Base-by-base conservation (phyloP, 2,329 filamentous ascomycete species). In the Penicillium frequentans region DNA sequence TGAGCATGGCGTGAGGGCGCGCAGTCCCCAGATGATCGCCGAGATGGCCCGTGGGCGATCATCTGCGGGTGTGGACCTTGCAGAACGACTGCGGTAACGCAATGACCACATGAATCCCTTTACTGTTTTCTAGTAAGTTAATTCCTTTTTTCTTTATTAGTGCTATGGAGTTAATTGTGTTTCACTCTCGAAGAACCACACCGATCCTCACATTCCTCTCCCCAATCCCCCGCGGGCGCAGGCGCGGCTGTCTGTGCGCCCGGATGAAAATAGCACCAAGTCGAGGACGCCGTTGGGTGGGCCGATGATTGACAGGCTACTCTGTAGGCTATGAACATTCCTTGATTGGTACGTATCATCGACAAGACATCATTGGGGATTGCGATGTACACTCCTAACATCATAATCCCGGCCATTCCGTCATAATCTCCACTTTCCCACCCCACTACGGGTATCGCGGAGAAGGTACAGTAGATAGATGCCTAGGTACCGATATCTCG, bases 371-470 rank as follows among this genome's bases (percentile, higher is more conserved):
- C 31, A 21, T 19, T 33, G 27, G 29, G 11, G 16, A n/a, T 31
- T 31, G 11, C 29, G n/a, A 19, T 48, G 29, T 21, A 49, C 4
- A 49, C 37, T 24, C 13, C 1, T 31, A 5, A 33, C 31, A 7
- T 37, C 47, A 42, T 39, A 24, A 19, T 13, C 29, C 48, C 48
- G 33, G 48, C 19, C 5, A 39, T 21, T 50, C 48, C 48, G 48
- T 50, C 48, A 50, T 50, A 27, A 23, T 26, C 19, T 50, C 48
- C 48, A 50, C 33, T 39, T 24, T 33, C 1, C 11, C 27, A 42
- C 48, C 27, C 48, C 48, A 49, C 47, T 21, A 24, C 48, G 48
- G 35, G 42, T 50, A 50, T 42, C 33, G 35, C 48, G 48, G 48
- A 50, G 48, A 8, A 50, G 5, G 31, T 23, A 39, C 21, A 19